Evolutionary conservation across 345 rosid species (phyloP).

Genomic region (Populus pruinosa): DNA sequence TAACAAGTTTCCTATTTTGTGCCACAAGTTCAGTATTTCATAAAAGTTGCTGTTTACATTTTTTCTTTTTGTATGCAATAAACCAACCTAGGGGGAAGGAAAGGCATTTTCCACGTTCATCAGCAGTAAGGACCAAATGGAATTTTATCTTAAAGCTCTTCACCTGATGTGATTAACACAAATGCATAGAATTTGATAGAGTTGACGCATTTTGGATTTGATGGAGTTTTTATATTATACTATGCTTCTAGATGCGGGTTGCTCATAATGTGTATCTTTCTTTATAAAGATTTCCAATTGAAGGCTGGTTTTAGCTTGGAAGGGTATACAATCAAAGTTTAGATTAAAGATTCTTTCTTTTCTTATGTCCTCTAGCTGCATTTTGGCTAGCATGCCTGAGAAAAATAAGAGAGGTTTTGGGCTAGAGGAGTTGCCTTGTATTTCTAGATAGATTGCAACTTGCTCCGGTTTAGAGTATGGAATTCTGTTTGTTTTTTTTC

Average conservation of each 20-base stretch:
- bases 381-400: background rate
- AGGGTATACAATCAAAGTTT: background rate
- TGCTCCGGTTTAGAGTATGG: background rate
- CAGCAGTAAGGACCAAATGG: background rate
- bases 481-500: background rate
- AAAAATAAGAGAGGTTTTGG: background rate
- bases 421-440: background rate
- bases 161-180: background rate
- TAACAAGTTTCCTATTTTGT: background rate
- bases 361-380: background rate
- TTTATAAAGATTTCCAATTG: background rate
- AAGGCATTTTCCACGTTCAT: background rate
- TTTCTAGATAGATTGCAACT: background rate
- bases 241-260: background rate
- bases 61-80: background rate
- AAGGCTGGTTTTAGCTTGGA: background rate
- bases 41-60: background rate
- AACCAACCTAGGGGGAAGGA: background rate
- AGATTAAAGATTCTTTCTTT: background rate
- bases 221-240: background rate
- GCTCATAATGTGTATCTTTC: background rate
- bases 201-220: background rate
- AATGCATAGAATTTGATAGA: background rate
- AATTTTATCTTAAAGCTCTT: background rate
- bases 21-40: background rate